These are phyloP conservation scores for Suhomyces sp. DNA, from an alignment of 805 yeast genomes.

Conservation along the genomic window DNA sequence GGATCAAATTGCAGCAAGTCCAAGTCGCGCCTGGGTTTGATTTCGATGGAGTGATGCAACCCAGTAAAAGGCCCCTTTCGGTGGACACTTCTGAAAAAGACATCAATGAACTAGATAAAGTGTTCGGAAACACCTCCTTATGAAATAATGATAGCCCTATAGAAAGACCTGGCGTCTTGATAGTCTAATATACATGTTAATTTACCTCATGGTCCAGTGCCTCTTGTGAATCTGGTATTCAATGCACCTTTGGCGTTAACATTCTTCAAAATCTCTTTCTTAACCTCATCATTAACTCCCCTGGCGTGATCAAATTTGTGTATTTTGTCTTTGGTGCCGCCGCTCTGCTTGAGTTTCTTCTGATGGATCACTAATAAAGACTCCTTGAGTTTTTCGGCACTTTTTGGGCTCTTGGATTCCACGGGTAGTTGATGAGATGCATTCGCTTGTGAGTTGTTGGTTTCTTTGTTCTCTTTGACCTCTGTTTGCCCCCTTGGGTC, in stretches of 20 bases:
- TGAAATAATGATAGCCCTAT: not conserved
- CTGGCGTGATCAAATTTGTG: constrained; percentile 8
- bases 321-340: not conserved
- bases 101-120: constrained; percentile 25
- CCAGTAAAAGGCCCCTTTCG: constrained; percentile 12
- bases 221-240: constrained; percentile 7
- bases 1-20: constrained; percentile 31
- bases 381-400: not conserved
- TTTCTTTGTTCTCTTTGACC: not conserved
- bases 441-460: not conserved
- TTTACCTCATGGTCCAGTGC: not conserved
- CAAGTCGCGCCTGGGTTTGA: constrained; percentile 43
- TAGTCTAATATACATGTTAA: not conserved
- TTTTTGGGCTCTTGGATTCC: not conserved
- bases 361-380: constrained; percentile 1
- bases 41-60: constrained; percentile 30
- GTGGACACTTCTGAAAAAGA: constrained; percentile 4
- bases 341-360: constrained; percentile 1
- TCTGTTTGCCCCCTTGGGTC: not conserved
- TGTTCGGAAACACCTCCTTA: constrained; percentile 23
- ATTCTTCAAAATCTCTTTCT: constrained; percentile 9
- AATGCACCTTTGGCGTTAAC: constrained; percentile 9
- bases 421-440: not conserved
- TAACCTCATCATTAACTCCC: constrained; percentile 9
- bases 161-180: not conserved